phyloP scores from a whole-genome alignment of 176 grass and related monocot genomes.

The Urochloa ruziziensis region DNA sequence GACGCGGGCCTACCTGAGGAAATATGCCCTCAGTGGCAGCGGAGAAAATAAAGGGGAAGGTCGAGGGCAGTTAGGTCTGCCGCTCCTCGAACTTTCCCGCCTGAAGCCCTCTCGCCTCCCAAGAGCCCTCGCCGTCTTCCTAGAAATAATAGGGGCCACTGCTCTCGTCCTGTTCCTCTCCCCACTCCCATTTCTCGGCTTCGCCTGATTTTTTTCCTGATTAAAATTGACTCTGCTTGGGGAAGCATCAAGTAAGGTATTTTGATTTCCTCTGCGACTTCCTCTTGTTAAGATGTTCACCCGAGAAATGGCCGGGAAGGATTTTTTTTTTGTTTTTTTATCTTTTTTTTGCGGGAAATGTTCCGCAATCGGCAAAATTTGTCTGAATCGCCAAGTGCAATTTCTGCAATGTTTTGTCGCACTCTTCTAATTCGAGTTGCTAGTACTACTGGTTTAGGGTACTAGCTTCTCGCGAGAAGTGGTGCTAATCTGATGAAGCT shows the following conservation, averaged over 20 bases:
- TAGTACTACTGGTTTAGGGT: neutral
- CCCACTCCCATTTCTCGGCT: neutral
- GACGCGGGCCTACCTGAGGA: neutral
- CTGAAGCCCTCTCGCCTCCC: slow-evolving; percentile 27
- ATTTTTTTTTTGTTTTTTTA: neutral
- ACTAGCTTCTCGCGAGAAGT: neutral
- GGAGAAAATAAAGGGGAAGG: neutral
- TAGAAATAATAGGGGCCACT: neutral
- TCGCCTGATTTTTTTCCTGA: neutral
- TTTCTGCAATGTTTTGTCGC: neutral
- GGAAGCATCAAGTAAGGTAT: neutral
- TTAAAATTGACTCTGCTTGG: neutral
- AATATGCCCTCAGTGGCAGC: neutral
- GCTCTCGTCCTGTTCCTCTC: neutral
- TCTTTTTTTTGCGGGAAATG: neutral
- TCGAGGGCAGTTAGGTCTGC: neutral
- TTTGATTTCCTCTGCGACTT: neutral
- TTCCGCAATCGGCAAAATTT: neutral
- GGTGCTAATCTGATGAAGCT: neutral
- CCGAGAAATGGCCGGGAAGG: neutral
- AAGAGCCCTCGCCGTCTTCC: neutral
- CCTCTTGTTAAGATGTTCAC: neutral
- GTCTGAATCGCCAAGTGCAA: neutral
- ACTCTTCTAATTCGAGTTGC: neutral
- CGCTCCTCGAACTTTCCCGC: slow-evolving; percentile 48